Percentiles rank a stretch among this genome's conserved stretches.
Evolutionary conservation across 2,329 filamentous ascomycete genomes (phyloP).

Genomic region (Davidsoniella neocaledoniae): DNA sequence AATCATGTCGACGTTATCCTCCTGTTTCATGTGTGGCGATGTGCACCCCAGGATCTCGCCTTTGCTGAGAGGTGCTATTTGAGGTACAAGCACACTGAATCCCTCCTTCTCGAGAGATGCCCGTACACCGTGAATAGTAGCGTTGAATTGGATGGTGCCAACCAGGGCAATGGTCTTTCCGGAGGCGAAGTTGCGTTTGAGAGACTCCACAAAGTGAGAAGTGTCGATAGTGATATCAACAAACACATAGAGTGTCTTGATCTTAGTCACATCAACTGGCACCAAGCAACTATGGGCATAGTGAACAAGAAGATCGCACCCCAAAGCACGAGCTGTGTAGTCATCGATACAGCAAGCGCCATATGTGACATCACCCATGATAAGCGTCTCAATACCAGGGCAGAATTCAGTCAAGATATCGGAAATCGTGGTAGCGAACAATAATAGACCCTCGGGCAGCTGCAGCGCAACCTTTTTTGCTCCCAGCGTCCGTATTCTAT

Average conservation of each 20-base stretch:
- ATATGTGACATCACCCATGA: slow-evolving; percentile 99
- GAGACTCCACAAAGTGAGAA: slow-evolving; percentile 65
- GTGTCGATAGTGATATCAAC: slow-evolving; percentile 96
- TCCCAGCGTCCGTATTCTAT: slow-evolving; percentile 66
- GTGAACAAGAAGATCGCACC: slow-evolving; percentile 86
- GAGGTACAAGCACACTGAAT: slow-evolving; percentile 72
- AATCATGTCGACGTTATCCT: slow-evolving; percentile 53
- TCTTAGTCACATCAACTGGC: slow-evolving; percentile 88
- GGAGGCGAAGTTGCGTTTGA: slow-evolving; percentile 72
- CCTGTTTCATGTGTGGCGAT: slow-evolving; percentile 51
- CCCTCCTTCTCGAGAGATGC: slow-evolving; percentile 65
- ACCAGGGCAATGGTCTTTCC: slow-evolving; percentile 85
- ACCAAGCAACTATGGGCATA: slow-evolving; percentile 96
- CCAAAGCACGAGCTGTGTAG: slow-evolving; percentile 84
- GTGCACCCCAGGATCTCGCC: slow-evolving; percentile 97
- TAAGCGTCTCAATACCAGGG: slow-evolving; percentile 75
- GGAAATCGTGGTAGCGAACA: slow-evolving; percentile 95
- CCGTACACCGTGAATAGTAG: slow-evolving; percentile 76
- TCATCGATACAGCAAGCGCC: slow-evolving; percentile 98
- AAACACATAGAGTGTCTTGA: slow-evolving; percentile 95
- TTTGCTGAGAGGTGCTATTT: slow-evolving; percentile 82
- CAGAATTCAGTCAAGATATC: slow-evolving; percentile 94
- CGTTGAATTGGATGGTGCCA: slow-evolving; percentile 97
- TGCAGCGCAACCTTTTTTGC: slow-evolving; percentile 83
- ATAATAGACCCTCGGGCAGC: slow-evolving; percentile 84